phyloP scores from a whole-genome alignment of 2,329 filamentous ascomycete species.

The Verticillium klebahnii region DNA sequence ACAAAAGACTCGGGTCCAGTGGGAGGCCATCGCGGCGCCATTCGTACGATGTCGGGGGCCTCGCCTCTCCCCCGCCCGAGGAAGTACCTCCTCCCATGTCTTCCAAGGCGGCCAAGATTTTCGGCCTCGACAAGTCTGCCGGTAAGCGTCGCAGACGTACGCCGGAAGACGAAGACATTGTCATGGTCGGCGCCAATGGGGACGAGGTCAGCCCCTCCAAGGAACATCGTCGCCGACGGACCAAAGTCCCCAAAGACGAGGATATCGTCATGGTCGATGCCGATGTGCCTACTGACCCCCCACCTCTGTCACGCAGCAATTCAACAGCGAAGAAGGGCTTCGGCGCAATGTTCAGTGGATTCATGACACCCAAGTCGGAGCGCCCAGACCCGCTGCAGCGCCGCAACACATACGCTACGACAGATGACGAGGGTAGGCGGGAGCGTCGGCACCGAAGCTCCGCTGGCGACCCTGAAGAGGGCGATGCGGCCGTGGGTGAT shows the following conservation, averaged over 20 bases:
- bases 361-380: slow-evolving; percentile 42
- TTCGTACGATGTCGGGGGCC: slow-evolving; percentile 60
- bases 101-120: slow-evolving; percentile 73
- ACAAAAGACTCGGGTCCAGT: slow-evolving; percentile 52
- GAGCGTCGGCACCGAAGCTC: slow-evolving; percentile 30
- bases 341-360: slow-evolving; percentile 57
- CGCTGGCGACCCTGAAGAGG: slow-evolving; percentile 45
- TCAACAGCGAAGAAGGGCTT: slow-evolving; percentile 48
- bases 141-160: slow-evolving; percentile 27
- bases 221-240: slow-evolving; percentile 25
- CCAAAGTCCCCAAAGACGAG: slow-evolving; percentile 28
- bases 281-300: slow-evolving; percentile 22
- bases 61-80: slow-evolving; percentile 71
- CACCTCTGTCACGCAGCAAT: slow-evolving; percentile 25
- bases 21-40: slow-evolving; percentile 62
- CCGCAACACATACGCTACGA: slow-evolving; percentile 43
- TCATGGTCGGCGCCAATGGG: slow-evolving; percentile 31
- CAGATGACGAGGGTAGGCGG: slow-evolving; percentile 43
- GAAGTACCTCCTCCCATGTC: slow-evolving; percentile 59
- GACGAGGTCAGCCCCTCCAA: slow-evolving; percentile 14
- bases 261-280: slow-evolving; percentile 33
- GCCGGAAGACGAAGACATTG: slow-evolving; percentile 43
- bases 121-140: slow-evolving; percentile 50
- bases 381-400: slow-evolving; percentile 35
- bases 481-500: slow-evolving; percentile 42